Evolutionary conservation across 1,139 yeast genomes (phyloP), one percentile per base, ranked within the genome.

Genomic region (Entelexis sorbosivorans): DNA sequence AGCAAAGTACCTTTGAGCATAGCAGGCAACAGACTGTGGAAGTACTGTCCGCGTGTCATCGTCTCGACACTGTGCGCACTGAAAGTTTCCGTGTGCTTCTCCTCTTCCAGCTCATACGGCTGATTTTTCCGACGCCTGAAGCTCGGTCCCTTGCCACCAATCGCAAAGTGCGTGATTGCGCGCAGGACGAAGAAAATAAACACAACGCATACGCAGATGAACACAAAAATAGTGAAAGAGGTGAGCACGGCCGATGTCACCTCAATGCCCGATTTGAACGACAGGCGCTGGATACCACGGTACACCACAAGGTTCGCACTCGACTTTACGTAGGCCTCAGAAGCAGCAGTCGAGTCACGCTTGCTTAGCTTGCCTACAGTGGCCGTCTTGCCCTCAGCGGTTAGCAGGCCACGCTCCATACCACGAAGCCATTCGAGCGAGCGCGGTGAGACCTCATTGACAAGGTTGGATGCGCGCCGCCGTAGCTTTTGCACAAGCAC

Each of bases 201-300:
- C 6, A 59, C 61, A 31, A 66, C 60, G 22, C 64, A 66, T 20
- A 68, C 54, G 48, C 68, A 65, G 63, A 89, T 79, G 67, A 91
- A 83, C 34, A 89, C 70, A 64, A 87, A 82, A 66, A 89, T 87
- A 24, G 86, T 84, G 56, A 87, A 79, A 53, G 89, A 83, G 0
- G 97, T 91, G 69, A 91, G 73, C 64, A 88, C 93, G 52, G 88
- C 69, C 60, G 81, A 77, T 16, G 97, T 85, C 58, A 82, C 75
- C 68, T 91, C 98, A 61, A 91, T 87, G 17, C 77, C 77, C 13
- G 95, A 88, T 58, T 81, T 72, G 66, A 75, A 91, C 0, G 95
- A 81, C n/a, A 89, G 93, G 68, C 98, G 81, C 68, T 87, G 88
- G 59, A 91, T 81, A 61, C 98, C 98, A 65, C 96, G 76, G 53